Conservation (phyloP, 495 filamentous ascomycete genomes). For the Symbiotaphrina buchneri region DNA sequence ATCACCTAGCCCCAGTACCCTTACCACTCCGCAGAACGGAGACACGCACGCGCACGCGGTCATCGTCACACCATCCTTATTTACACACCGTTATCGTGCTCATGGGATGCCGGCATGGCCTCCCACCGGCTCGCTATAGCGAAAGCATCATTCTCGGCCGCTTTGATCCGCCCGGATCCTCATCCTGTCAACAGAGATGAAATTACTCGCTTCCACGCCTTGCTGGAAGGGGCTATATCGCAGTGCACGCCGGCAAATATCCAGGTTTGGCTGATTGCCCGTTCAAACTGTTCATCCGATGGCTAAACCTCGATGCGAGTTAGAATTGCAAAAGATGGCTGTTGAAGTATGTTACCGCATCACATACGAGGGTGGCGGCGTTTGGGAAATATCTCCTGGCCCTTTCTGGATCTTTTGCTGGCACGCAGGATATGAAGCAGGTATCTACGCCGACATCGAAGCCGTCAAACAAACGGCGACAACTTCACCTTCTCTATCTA, state of each 20-base stretch:
- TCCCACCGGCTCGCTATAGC: conserved; percentile 60
- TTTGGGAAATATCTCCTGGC: conserved; percentile 59
- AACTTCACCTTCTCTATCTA: conserved; percentile 63
- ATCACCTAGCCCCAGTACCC: too few relatives aligned
- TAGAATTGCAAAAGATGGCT: conserved; percentile 84
- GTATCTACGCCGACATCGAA: conserved; percentile 6
- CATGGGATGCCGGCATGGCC: conserved; percentile 31
- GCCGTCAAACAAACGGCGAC: conserved; percentile 40
- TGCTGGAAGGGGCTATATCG: conserved; percentile 41
- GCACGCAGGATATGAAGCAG: conserved; percentile 6
- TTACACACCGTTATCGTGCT: too few relatives aligned
- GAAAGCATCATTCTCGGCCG: conserved; percentile 57
- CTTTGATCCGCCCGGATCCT: conserved; percentile 57
- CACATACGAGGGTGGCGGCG: conserved; percentile 37
- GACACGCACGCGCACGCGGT: too few relatives aligned
- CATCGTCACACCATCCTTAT: too few relatives aligned
- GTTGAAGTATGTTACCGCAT: conserved; percentile 43
- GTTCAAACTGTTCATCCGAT: conserved; percentile 21
- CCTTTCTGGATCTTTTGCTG: conserved; percentile 32
- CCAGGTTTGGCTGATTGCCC: conserved; percentile 61
- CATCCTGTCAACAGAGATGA: conserved; percentile 44
- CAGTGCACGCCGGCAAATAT: conserved; percentile 69
- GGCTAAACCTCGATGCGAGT: conserved; percentile 24
- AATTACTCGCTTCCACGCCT: conserved; percentile 44
- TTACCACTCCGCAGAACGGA: too few relatives aligned